Conservation (phyloP, 2,329 filamentous ascomycete genomes). For the Fusarium drepaniforme region DNA sequence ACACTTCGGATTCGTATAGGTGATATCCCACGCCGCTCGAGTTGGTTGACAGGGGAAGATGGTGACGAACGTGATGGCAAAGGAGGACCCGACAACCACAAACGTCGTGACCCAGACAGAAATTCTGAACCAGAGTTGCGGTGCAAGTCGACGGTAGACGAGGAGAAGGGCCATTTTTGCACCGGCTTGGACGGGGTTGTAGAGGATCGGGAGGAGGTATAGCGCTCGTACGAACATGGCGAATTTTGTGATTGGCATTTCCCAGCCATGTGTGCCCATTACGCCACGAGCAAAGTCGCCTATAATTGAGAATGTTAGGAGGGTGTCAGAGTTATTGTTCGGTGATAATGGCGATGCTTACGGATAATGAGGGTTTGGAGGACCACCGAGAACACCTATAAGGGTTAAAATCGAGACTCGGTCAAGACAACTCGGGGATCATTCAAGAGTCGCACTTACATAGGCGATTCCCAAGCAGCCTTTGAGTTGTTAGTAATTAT, state of each 20-base stretch:
- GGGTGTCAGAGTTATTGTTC: background rate
- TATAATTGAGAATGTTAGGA: background rate
- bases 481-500: background rate
- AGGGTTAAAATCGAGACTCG: background rate
- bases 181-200: slow-evolving; percentile 27
- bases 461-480: slow-evolving; percentile 21
- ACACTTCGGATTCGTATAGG: slow-evolving; percentile 4
- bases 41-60: slow-evolving; percentile 20
- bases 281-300: slow-evolving; percentile 21
- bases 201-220: slow-evolving; percentile 22
- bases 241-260: slow-evolving; percentile 27
- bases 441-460: background rate
- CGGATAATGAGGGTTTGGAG: slow-evolving; percentile 24
- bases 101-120: slow-evolving; percentile 7
- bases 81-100: slow-evolving; percentile 18
- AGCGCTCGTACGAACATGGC: slow-evolving; percentile 8
- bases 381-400: slow-evolving; percentile 18
- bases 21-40: slow-evolving; percentile 20
- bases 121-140: slow-evolving; percentile 16
- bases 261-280: slow-evolving; percentile 31
- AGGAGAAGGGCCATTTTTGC: slow-evolving; percentile 12
- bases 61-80: slow-evolving; percentile 23
- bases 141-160: slow-evolving; percentile 16
- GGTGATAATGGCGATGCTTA: background rate
- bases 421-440: background rate